Percentiles rank a stretch among this genome's conserved stretches.
Conservation (phyloP, 768 basidiomycete species). For the Naganishia onofrii region DNA sequence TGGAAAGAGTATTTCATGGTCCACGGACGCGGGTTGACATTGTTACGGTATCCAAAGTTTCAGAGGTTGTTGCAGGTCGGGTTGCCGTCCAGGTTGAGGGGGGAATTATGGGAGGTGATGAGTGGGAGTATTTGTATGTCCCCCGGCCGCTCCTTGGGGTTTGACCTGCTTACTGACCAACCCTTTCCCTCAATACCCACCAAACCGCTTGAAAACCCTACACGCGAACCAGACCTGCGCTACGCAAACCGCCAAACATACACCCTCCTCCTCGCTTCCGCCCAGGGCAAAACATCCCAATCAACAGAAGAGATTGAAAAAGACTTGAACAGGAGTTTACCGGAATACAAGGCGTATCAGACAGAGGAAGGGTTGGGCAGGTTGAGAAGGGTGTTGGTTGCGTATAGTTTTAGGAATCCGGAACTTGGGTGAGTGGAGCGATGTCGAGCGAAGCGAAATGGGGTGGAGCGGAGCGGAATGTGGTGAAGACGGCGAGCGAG, state of each 20-base stretch:
- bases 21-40: conserved; percentile 90
- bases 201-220: no score
- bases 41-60: conserved; percentile 91
- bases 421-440: conserved; percentile 46
- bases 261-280: conserved; percentile 67
- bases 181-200: no score
- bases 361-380: conserved; percentile 78
- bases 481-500: no score
- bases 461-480: no score
- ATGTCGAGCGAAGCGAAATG: no score
- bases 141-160: no score
- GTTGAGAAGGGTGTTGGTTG: conserved; percentile 83
- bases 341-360: conserved; percentile 96
- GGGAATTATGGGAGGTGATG: conserved; percentile 97
- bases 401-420: conserved; percentile 93
- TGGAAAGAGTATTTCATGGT: conserved; percentile 86
- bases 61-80: conserved; percentile 97
- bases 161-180: no score
- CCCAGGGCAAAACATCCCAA: conserved; percentile 72
- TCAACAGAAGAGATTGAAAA: conserved; percentile 99
- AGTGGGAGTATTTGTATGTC: conserved; percentile 75
- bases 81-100: conserved; percentile 85
- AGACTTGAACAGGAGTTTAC: conserved; percentile 89
- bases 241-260: conserved; percentile 83
- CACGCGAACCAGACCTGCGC: conserved; percentile 63